Percentiles rank a stretch among this genome's conserved stretches.
Conservation (phyloP, 257 asterid genomes). For the Fraxinus quadrangulata region DNA sequence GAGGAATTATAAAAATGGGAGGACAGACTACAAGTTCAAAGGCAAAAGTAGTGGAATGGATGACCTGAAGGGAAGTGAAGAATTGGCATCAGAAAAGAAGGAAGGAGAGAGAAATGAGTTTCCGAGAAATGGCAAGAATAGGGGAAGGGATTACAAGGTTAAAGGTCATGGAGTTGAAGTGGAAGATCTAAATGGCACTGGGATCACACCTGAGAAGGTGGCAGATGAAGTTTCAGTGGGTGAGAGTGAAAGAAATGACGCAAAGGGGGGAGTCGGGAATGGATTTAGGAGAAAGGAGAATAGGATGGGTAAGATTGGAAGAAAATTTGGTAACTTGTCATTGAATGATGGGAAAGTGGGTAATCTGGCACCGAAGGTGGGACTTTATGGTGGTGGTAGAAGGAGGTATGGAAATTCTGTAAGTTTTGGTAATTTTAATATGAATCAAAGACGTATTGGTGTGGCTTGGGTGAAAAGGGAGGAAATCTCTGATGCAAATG, state of each 20-base stretch:
- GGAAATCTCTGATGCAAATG: constrained; percentile 31
- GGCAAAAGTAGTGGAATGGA: constrained; percentile 11
- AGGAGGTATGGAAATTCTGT: constrained; percentile 24
- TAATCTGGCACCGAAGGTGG: constrained; percentile 13
- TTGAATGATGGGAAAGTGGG: constrained; percentile 11
- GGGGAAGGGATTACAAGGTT: neutral
- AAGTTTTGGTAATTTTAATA: constrained; percentile 10
- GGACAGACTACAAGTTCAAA: neutral
- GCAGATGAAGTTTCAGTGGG: constrained; percentile 20
- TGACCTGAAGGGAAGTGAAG: constrained; percentile 18
- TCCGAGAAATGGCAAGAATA: neutral
- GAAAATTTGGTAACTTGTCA: constrained; percentile 11
- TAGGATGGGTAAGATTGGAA: constrained; percentile 15
- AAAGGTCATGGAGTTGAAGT: constrained; percentile 23
- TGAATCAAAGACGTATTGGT: constrained; percentile 19
- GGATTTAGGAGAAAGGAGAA: constrained; percentile 21
- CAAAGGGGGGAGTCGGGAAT: constrained; percentile 20
- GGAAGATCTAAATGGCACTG: constrained; percentile 18
- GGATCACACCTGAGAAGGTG: constrained; percentile 19
- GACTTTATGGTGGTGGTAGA: constrained; percentile 11
- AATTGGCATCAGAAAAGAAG: constrained; percentile 11
- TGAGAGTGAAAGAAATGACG: constrained; percentile 22
- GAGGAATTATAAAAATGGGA: neutral
- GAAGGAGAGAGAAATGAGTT: constrained; percentile 8
- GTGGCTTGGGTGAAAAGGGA: constrained; percentile 58